These are phyloP conservation scores for Xylariaceae sp. DNA, from an alignment of 2,329 filamentous ascomycete genomes.

Conservation along the genomic window DNA sequence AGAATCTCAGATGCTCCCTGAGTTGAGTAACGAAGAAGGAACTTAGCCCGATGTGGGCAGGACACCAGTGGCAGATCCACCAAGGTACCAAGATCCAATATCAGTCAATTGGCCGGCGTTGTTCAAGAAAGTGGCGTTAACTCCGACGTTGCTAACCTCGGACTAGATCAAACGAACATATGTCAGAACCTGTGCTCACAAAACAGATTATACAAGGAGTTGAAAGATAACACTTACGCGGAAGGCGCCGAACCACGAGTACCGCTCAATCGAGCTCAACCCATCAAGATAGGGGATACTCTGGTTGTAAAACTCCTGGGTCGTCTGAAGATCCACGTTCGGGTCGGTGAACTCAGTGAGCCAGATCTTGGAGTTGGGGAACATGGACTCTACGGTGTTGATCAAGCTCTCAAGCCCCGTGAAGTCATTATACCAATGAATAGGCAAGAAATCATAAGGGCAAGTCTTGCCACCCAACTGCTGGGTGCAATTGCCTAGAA, in stretches of 20 bases:
- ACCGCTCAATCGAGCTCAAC: background rate
- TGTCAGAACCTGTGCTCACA: background rate
- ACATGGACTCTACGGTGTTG: background rate
- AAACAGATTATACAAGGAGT: background rate
- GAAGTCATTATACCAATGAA: background rate
- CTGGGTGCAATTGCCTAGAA: background rate
- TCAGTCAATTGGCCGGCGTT: background rate
- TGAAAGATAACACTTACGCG: slow-evolving; percentile 19
- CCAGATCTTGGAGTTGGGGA: background rate
- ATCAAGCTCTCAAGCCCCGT: background rate
- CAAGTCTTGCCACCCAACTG: background rate
- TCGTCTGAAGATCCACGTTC: background rate
- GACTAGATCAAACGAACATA: background rate
- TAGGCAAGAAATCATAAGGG: background rate
- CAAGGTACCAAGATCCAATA: background rate
- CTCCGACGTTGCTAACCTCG: background rate
- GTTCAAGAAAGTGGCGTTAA: background rate
- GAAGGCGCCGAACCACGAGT: background rate
- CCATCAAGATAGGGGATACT: background rate
- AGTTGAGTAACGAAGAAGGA: background rate
- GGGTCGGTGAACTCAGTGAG: background rate
- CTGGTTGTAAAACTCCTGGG: background rate
- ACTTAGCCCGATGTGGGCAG: background rate
- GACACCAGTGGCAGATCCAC: background rate
- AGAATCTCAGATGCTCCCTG: background rate